Evolutionary conservation across 352 stramenopile species (phyloP).

Genomic region (Pilasporangium apinafurcum): DNA sequence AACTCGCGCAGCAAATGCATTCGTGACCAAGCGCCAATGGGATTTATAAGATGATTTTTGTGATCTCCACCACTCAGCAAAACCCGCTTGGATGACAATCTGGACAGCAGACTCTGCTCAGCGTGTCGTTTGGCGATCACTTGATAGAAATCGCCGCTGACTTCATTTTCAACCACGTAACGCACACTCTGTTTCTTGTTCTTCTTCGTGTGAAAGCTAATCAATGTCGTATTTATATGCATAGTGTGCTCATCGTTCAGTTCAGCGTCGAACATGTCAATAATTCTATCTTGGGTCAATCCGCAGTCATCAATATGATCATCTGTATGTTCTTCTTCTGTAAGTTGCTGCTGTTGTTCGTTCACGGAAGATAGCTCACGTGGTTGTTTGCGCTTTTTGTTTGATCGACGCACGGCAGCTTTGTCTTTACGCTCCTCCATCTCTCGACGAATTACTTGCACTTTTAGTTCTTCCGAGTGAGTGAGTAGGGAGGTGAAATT

Average conservation of each 20-base stretch:
- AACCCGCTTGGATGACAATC: background rate
- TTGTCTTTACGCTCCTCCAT: too few relatives aligned
- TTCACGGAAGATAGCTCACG: background rate
- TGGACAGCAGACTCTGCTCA: background rate
- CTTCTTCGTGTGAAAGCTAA: too few relatives aligned
- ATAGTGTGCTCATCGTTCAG: conserved; percentile 1
- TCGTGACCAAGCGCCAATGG: conserved; percentile 4
- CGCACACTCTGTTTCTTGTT: conserved; percentile 3
- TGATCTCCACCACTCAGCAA: background rate
- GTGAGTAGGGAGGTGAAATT: too few relatives aligned
- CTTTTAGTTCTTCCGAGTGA: too few relatives aligned
- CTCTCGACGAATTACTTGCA: too few relatives aligned
- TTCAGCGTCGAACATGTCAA: conserved; percentile 7
- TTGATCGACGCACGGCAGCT: too few relatives aligned
- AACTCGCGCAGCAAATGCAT: conserved; percentile 15
- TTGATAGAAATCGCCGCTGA: conserved; percentile 58
- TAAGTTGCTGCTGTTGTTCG: background rate
- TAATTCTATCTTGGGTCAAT: conserved; percentile 7
- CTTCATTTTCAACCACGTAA: conserved; percentile 50
- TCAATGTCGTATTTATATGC: background rate
- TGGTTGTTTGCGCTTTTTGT: background rate
- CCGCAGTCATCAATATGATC: background rate
- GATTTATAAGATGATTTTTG: background rate
- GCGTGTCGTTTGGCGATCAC: conserved; percentile 11
- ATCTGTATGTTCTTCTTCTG: background rate